A percentile compares a stretch with the other conserved stretches of the same genome.
These are phyloP conservation scores for Diplocarpon mali DNA, from an alignment of 2,329 filamentous ascomycete species.

Conservation along the genomic window DNA sequence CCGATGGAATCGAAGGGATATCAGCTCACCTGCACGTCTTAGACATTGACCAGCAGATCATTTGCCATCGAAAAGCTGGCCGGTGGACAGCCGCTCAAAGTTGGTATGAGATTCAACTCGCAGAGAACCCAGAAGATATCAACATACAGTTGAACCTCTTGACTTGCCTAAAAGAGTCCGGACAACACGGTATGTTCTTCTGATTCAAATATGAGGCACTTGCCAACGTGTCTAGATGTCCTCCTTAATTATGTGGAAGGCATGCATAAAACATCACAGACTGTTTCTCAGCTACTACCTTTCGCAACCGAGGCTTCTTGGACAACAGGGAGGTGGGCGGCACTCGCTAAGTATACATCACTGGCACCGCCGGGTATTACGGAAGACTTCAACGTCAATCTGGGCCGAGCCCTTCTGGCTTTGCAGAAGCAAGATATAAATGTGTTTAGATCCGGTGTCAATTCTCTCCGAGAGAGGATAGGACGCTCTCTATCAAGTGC, in stretches of 20 bases:
- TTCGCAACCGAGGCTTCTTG: constrained; percentile 88
- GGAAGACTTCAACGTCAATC: constrained; percentile 70
- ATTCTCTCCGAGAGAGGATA: constrained; percentile 56
- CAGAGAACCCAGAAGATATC: constrained; percentile 63
- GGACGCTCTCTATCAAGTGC: constrained; percentile 65
- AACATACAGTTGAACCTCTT: constrained; percentile 76
- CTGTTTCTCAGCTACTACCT: constrained; percentile 56
- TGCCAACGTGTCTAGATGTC: constrained; percentile 44
- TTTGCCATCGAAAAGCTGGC: constrained; percentile 86
- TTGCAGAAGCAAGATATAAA: constrained; percentile 41
- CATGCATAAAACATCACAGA: constrained; percentile 42
- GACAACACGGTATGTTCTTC: constrained; percentile 62
- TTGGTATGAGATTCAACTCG: constrained; percentile 90
- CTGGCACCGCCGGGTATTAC: constrained; percentile 34
- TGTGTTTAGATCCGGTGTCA: constrained; percentile 46
- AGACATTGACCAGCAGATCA: constrained; percentile 86
- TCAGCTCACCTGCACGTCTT: constrained; percentile 76
- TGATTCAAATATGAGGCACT: not conserved
- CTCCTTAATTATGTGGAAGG: constrained; percentile 79
- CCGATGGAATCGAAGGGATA: constrained; percentile 90
- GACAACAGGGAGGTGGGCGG: constrained; percentile 75
- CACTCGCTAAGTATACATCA: constrained; percentile 55
- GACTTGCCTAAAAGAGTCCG: constrained; percentile 86
- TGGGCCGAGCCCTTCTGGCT: constrained; percentile 57
- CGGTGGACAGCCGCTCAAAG: constrained; percentile 91